Conservation (phyloP, 129 eudicot species). For the Logfia minima region DNA sequence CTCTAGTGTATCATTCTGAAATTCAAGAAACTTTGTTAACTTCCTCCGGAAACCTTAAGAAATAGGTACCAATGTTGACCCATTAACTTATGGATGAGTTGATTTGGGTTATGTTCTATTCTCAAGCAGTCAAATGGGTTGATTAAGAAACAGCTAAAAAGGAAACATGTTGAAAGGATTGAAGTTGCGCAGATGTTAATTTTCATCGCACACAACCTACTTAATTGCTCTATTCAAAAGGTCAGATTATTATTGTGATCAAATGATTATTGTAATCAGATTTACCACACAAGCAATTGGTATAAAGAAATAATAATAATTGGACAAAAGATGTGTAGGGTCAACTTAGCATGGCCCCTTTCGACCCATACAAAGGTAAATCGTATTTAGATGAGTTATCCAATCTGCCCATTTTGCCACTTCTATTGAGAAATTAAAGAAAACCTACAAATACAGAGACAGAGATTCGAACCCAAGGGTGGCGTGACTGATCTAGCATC, state of each 20-base stretch:
- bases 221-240: background rate
- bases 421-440: background rate
- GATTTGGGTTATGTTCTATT: too few species aligned
- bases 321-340: background rate
- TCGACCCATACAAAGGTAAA: too few species aligned
- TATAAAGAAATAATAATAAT: too few species aligned
- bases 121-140: too few species aligned
- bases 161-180: too few species aligned
- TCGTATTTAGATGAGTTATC: background rate
- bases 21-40: constrained; percentile 10
- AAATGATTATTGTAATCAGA: background rate
- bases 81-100: background rate
- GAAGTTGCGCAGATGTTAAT: too few species aligned
- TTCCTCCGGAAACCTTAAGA: constrained; percentile 5
- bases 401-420: background rate
- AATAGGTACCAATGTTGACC: background rate
- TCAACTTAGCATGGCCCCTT: background rate
- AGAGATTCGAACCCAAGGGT: constrained; percentile 64
- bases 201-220: too few species aligned
- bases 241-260: background rate
- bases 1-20: constrained; percentile 62
- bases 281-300: background rate
- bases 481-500: constrained; percentile 62
- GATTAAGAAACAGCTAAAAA: too few species aligned
- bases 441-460: background rate